A percentile compares a stretch with the other conserved stretches of the same genome.
phyloP scores from a whole-genome alignment of 345 rosid species.

The Linum trigynum region DNA sequence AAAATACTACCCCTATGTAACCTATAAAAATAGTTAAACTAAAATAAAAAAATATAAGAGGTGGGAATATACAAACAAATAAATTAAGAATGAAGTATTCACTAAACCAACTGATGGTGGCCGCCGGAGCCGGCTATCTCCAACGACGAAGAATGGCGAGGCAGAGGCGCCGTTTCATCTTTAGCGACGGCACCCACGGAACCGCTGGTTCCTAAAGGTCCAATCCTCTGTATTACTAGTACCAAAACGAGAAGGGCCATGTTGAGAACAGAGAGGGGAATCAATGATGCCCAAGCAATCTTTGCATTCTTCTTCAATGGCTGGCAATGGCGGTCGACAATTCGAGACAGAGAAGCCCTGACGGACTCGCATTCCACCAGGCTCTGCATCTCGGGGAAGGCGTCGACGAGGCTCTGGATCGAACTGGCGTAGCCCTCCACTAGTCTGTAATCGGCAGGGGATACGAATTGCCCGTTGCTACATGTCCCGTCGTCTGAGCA shows the following conservation, averaged over 20 bases:
- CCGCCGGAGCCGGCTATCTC: too few species aligned
- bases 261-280: slow-evolving; percentile 31
- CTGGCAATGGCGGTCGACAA: slow-evolving; percentile 39
- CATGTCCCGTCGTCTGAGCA: slow-evolving; percentile 45
- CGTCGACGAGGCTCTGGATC: slow-evolving; percentile 41
- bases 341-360: slow-evolving; percentile 44
- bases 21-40: too few species aligned
- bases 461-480: slow-evolving; percentile 29
- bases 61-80: too few species aligned
- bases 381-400: slow-evolving; percentile 48
- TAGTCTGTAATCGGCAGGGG: slow-evolving; percentile 19
- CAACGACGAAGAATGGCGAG: too few species aligned
- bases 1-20: too few species aligned
- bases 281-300: slow-evolving; percentile 43
- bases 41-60: too few species aligned
- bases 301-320: slow-evolving; percentile 38
- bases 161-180: too few species aligned
- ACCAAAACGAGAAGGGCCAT: slow-evolving; percentile 34
- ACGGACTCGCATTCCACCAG: slow-evolving; percentile 45
- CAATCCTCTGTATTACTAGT: slow-evolving; percentile 22
- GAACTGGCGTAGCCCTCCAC: slow-evolving; percentile 43
- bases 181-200: too few species aligned
- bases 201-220: neutral
- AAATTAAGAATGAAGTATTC: too few species aligned
- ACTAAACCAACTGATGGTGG: too few species aligned